Evolutionary conservation across 805 yeast genomes (phyloP).

Genomic region (Ogataea pini): DNA sequence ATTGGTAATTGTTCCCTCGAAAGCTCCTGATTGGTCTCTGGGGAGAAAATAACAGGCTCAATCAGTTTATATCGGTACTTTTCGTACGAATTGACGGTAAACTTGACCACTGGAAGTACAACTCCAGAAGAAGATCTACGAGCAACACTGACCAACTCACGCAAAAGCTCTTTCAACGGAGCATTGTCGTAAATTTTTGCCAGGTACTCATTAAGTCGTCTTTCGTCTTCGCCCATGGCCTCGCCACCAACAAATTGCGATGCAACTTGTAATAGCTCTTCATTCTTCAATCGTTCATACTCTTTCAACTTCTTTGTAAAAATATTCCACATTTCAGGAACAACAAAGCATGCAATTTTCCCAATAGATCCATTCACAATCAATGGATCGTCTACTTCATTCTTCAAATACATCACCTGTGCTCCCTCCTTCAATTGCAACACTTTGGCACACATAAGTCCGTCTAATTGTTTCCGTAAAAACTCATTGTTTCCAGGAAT

Average conservation of each 20-base stretch:
- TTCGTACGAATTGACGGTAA: constrained; percentile 39
- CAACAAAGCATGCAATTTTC: constrained; percentile 57
- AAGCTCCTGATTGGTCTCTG: constrained; percentile 31
- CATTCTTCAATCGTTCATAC: constrained; percentile 21
- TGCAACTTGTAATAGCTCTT: constrained; percentile 19
- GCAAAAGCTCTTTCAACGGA: constrained; percentile 6
- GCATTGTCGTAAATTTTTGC: constrained; percentile 11
- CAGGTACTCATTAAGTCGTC: constrained; percentile 22
- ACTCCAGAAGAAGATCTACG: constrained; percentile 14
- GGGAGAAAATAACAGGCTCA: constrained; percentile 38
- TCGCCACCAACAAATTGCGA: constrained; percentile 19
- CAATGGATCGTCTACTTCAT: constrained; percentile 56
- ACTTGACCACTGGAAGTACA: constrained; percentile 48
- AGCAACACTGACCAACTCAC: constrained; percentile 30
- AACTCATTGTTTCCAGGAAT: constrained; percentile 10
- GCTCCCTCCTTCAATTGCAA: constrained; percentile 77
- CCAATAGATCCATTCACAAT: constrained; percentile 95
- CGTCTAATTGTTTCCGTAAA: constrained; percentile 30
- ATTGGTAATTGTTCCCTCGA: constrained; percentile 65
- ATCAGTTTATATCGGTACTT: constrained; percentile 33
- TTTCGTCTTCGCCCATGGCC: constrained; percentile 17
- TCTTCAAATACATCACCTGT: constrained; percentile 92
- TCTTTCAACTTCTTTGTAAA: constrained; percentile 29
- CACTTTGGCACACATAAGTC: constrained; percentile 67
- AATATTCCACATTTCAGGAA: constrained; percentile 30